Base-by-base conservation (phyloP, 805 yeast genomes). In the Teunomyces aglyptinius region DNA sequence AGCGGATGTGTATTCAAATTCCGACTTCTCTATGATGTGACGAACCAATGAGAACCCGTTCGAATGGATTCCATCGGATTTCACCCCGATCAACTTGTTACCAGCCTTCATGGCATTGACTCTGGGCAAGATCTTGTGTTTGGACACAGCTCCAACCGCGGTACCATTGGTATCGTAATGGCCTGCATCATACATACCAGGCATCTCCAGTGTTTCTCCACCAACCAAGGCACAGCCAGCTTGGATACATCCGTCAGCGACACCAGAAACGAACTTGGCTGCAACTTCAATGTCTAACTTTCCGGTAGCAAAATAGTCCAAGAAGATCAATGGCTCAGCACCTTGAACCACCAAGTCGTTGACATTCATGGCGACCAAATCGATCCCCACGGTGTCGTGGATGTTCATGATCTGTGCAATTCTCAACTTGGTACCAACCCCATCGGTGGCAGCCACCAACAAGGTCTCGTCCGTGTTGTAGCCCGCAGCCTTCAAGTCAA, bases 131-230 rank as follows among this genome's bases (percentile, higher is more conserved):
- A 94, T 80, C 50, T 80, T 77, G 47, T 72, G 68, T 60, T 86
- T 89, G 55, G 80, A 72, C 4, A 94, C 97, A 11, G 99, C 99
- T 60, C 99, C 99, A 38, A 94, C 91, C 45, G 97, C 95, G 31
- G 99, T 95, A 68, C 99, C 99, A 62, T 92, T 94, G 50, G 97
- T 91, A 68, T 94, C 99, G 64, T 94, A 94, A 70, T 94, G 98
- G 28, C 95, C 96, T 47, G 83, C 89, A 49, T 85, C 87, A 61
- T 94, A 94, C 87, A 94, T 89, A 54, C 99, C 99, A 22, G 99
- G 99, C 99, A 94, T 94, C 76, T 94, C 99, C 45, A 96, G 86
- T 32, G 99, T 94, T 71, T 94, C 99, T 55, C 99, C 99, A 47
- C 99, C 99, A 45, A 94, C 97, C 48, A 94, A 77, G 5, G 99